Evolutionary conservation across 176 grass and related monocot genomes (phyloP).

Genomic region (Echinochloa phyllopogon): DNA sequence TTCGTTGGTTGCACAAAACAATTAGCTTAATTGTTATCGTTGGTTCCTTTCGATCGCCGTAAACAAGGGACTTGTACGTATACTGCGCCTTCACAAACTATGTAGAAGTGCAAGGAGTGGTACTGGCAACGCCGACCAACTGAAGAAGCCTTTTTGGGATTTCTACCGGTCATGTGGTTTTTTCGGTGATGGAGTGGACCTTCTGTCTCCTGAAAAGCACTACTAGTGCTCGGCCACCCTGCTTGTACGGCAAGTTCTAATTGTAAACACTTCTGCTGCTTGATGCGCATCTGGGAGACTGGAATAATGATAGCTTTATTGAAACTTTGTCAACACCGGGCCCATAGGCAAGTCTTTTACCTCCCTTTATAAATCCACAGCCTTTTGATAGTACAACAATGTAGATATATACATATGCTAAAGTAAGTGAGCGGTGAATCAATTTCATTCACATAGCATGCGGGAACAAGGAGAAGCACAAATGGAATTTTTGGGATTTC

Average conservation of each 20-base stretch:
- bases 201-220: constrained; percentile 40
- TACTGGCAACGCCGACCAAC: constrained; percentile 14
- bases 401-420: too few relatives aligned
- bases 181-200: constrained; percentile 22
- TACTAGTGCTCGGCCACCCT: constrained; percentile 34
- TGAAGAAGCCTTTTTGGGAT: constrained; percentile 12
- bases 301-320: background rate
- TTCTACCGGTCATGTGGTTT: constrained; percentile 21
- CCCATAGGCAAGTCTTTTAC: background rate
- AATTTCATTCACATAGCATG: too few relatives aligned
- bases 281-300: constrained; percentile 10
- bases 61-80: background rate
- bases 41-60: background rate
- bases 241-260: constrained; percentile 31
- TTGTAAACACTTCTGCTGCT: constrained; percentile 16
- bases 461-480: too few relatives aligned
- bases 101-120: too few relatives aligned
- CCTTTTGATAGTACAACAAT: too few relatives aligned
- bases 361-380: background rate
- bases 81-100: background rate
- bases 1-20: constrained; percentile 45
- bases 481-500: too few relatives aligned
- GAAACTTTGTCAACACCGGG: constrained; percentile 21
- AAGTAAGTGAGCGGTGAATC: too few relatives aligned
- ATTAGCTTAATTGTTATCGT: background rate